Conservation (phyloP, 352 stramenopile species). For the Achlya hypogyna region DNA sequence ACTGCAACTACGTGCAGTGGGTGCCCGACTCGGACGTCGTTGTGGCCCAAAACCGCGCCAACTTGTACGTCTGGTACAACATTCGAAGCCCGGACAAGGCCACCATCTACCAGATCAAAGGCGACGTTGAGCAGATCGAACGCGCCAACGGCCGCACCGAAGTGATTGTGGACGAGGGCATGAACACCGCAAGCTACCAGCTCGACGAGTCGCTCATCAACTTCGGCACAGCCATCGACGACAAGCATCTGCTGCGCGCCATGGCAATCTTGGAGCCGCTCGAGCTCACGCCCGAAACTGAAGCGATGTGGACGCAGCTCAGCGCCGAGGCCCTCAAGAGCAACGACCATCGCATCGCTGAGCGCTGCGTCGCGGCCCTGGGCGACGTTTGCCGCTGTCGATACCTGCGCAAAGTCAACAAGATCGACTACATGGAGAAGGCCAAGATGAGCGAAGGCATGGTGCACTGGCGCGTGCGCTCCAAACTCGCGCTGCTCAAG, state of each 20-base stretch:
- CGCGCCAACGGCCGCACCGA: constrained; percentile 87
- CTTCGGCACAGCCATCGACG: constrained; percentile 91
- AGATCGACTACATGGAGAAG: constrained; percentile 75
- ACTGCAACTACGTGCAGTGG: constrained; percentile 96
- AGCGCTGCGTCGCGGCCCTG: constrained; percentile 85
- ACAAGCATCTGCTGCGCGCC: constrained; percentile 81
- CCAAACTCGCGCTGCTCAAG: constrained; percentile 73
- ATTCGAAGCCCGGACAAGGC: constrained; percentile 89
- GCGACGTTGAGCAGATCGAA: constrained; percentile 92
- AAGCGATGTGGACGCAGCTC: constrained; percentile 92
- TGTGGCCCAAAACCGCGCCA: constrained; percentile 88
- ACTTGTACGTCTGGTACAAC: constrained; percentile 94
- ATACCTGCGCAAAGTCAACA: constrained; percentile 87
- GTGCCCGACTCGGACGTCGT: constrained; percentile 93
- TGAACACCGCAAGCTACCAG: constrained; percentile 88
- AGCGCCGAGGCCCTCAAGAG: constrained; percentile 71
- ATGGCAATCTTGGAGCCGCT: constrained; percentile 91
- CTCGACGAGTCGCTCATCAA: constrained; percentile 91
- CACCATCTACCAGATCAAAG: constrained; percentile 92
- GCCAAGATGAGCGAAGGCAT: constrained; percentile 64
- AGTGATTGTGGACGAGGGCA: constrained; percentile 92
- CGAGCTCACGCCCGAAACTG: constrained; percentile 84
- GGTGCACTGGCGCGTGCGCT: constrained; percentile 82
- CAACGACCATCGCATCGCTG: constrained; percentile 85
- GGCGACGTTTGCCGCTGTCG: constrained; percentile 83